A percentile compares a stretch with the other conserved stretches of the same genome.
Evolutionary conservation across 2,329 filamentous ascomycete species (phyloP).

Genomic region (Aureobasidium sp.): DNA sequence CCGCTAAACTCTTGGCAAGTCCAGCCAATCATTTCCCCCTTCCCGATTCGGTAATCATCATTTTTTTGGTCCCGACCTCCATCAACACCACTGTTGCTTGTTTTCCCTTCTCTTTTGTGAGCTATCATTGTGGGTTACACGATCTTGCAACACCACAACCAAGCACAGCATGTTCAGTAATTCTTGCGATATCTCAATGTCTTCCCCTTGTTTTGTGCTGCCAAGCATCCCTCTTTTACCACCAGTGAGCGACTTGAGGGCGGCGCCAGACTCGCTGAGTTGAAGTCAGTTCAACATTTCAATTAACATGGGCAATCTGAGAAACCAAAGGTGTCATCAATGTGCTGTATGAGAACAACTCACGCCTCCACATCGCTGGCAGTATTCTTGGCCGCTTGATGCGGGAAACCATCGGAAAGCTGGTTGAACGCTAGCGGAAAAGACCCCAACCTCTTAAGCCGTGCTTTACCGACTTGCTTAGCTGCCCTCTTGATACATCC

Average conservation of each 20-base stretch:
- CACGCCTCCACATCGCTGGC: neutral
- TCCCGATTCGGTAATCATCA: neutral
- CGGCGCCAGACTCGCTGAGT: neutral
- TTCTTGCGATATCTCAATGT: neutral
- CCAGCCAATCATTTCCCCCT: constrained; percentile 1
- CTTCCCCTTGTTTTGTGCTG: neutral
- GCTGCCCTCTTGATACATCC: neutral
- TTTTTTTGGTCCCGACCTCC: neutral
- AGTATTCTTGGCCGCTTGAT: neutral
- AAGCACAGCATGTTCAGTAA: neutral
- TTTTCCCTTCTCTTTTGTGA: neutral
- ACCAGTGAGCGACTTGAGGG: neutral
- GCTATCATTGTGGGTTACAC: too few species aligned
- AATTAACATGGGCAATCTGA: too few species aligned
- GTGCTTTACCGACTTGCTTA: neutral
- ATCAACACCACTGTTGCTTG: neutral
- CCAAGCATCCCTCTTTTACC: neutral
- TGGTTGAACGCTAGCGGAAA: neutral
- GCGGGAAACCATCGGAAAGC: neutral
- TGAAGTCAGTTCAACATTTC: neutral
- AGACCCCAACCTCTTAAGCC: neutral
- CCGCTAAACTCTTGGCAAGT: neutral
- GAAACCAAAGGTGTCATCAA: neutral
- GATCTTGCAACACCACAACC: neutral
- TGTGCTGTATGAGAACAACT: neutral